Evolutionary conservation across 169 alveolate species (phyloP).

Genomic region (Cryptosporidium canis): DNA sequence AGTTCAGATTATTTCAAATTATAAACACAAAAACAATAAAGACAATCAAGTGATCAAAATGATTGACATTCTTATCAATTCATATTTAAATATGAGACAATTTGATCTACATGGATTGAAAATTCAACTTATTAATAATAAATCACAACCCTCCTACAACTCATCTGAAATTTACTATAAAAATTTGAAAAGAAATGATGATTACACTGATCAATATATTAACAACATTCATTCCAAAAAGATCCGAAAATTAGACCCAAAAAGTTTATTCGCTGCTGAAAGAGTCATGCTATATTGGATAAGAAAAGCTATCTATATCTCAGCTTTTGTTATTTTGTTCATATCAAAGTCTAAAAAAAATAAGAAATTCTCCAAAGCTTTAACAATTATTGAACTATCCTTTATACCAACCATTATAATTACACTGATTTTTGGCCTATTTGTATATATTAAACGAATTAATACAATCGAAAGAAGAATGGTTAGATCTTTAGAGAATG

Average conservation of each 20-base stretch:
- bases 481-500: conserved; percentile 57
- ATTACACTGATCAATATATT: conserved; percentile 42
- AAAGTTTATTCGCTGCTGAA: conserved; percentile 83
- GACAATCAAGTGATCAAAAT: neutral
- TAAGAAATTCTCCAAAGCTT: neutral
- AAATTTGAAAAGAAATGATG: conserved; percentile 31
- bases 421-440: conserved; percentile 20
- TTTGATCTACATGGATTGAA: conserved; percentile 50
- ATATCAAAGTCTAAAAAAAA: conserved; percentile 61
- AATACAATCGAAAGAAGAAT: conserved; percentile 43
- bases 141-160: neutral
- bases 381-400: neutral
- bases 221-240: conserved; percentile 9
- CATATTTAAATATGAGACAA: conserved; percentile 5
- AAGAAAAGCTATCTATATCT: conserved; percentile 76
- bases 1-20: neutral
- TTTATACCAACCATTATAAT: conserved; percentile 15
- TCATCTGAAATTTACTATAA: conserved; percentile 28
- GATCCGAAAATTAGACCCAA: conserved; percentile 80
- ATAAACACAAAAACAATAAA: neutral
- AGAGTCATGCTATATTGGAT: conserved; percentile 82
- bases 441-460: conserved; percentile 21
- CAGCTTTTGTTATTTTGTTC: conserved; percentile 73
- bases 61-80: conserved; percentile 25
- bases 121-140: conserved; percentile 12